phyloP scores from a whole-genome alignment of 2,329 filamentous ascomycete genomes.

The Scedosporium boydii region DNA sequence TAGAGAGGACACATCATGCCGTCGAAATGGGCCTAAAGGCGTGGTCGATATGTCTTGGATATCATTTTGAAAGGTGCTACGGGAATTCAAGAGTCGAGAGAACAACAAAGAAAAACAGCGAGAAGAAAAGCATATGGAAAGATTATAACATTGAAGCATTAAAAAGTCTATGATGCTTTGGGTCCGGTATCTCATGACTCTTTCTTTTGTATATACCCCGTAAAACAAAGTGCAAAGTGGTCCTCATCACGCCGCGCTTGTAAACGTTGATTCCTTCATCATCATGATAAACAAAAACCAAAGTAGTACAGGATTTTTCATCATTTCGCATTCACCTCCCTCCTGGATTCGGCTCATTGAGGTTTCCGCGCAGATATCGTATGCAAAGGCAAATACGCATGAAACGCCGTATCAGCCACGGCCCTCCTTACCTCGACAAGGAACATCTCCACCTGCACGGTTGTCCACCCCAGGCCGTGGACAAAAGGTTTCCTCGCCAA shows the following conservation, averaged over 20 bases:
- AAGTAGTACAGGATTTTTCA: neutral
- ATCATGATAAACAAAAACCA: neutral
- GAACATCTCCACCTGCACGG: conserved; percentile 32
- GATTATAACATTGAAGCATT: too few species aligned
- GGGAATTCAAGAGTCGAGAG: neutral
- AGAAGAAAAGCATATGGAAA: neutral
- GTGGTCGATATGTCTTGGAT: neutral
- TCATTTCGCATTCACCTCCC: neutral
- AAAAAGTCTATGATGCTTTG: too few species aligned
- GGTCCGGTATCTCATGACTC: too few species aligned
- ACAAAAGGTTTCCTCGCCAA: conserved; percentile 27
- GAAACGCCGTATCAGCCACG: conserved; percentile 24
- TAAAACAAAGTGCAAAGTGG: too few species aligned
- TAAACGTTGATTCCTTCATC: neutral
- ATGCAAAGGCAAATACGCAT: conserved; percentile 30
- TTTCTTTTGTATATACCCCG: too few species aligned
- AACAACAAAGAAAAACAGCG: too few species aligned
- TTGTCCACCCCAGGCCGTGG: conserved; percentile 29
- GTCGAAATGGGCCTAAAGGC: too few species aligned
- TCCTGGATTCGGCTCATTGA: neutral
- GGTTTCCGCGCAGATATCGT: conserved; percentile 30
- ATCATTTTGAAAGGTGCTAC: neutral
- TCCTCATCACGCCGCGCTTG: too few species aligned
- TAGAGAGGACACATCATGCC: too few species aligned
- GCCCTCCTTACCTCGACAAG: conserved; percentile 30